Evolutionary conservation across 257 asterid species (phyloP).

Genomic region (Plectranthus barbatus): DNA sequence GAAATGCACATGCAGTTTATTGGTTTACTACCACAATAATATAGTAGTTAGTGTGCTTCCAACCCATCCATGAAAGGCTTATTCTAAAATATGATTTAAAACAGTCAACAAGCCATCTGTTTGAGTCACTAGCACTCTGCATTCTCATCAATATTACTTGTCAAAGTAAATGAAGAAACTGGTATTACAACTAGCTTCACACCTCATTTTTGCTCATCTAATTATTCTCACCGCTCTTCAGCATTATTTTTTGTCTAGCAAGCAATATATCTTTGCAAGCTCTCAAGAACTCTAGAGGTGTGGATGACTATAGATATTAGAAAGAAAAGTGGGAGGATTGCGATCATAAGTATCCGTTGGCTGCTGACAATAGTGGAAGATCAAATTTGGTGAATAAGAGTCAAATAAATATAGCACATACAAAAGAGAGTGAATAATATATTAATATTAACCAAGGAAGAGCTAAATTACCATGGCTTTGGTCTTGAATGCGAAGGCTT

Average conservation of each 20-base stretch:
- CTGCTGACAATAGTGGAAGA: too few species aligned
- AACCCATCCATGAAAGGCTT: neutral
- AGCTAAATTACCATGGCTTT: slow-evolving; percentile 54
- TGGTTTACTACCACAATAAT: neutral
- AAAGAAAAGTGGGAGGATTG: neutral
- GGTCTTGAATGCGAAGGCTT: slow-evolving; percentile 68
- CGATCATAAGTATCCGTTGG: too few species aligned
- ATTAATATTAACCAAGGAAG: neutral
- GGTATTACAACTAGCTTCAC: neutral
- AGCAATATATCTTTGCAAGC: neutral
- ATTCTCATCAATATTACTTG: neutral
- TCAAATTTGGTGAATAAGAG: too few species aligned
- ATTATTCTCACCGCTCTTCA: neutral
- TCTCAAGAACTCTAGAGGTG: neutral
- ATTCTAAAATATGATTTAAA: neutral
- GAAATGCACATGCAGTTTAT: neutral
- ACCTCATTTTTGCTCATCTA: neutral
- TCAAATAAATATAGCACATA: neutral
- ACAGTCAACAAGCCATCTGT: neutral
- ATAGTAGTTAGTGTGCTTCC: neutral
- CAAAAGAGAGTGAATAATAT: neutral
- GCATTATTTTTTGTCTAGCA: neutral
- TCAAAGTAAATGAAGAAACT: neutral
- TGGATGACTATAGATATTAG: neutral
- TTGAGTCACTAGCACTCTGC: neutral